Conservation (phyloP, 2,329 filamentous ascomycete genomes). For the Calonectria fujianensis region DNA sequence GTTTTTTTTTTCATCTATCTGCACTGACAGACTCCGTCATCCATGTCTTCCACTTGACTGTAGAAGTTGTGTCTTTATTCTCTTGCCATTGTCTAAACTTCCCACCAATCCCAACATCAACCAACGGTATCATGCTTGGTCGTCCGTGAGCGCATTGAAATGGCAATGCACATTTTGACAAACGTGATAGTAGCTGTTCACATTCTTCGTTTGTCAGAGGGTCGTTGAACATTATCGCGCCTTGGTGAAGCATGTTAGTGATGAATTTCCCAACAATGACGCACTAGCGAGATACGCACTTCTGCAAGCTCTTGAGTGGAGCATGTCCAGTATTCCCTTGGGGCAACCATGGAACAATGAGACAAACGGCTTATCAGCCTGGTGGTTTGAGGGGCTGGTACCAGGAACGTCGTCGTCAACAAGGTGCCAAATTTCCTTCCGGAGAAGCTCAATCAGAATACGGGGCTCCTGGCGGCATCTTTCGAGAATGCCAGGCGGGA, state of each 20-base stretch:
- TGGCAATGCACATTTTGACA: slow-evolving; percentile 81
- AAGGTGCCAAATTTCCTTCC: slow-evolving; percentile 82
- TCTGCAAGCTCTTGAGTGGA: slow-evolving; percentile 85
- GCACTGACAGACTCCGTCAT: slow-evolving; percentile 24
- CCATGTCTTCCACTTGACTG: slow-evolving; percentile 48
- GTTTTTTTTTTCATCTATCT: slow-evolving; percentile 12
- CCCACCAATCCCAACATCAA: slow-evolving; percentile 66
- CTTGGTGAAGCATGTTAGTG: slow-evolving; percentile 54
- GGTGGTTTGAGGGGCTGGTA: slow-evolving; percentile 22
- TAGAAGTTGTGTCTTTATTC: slow-evolving; percentile 23
- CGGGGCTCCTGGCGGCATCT: slow-evolving; percentile 84
- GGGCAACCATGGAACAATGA: slow-evolving; percentile 81
- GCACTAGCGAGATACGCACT: slow-evolving; percentile 65
- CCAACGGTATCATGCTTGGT: slow-evolving; percentile 78
- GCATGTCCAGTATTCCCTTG: slow-evolving; percentile 82
- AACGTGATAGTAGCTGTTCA: slow-evolving; percentile 69
- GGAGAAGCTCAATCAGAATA: slow-evolving; percentile 83
- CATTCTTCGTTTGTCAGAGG: slow-evolving; percentile 76
- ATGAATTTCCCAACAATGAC: too few relatives aligned
- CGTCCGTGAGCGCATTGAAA: slow-evolving; percentile 90
- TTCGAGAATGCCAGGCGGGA: slow-evolving; percentile 85
- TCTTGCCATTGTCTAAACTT: slow-evolving; percentile 56
- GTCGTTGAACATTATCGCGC: slow-evolving; percentile 92
- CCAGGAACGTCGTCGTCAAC: slow-evolving; percentile 65
- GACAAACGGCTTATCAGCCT: slow-evolving; percentile 70